These are phyloP conservation scores for Conticribra guillardii DNA, from an alignment of 108 stramenopile genomes.

Conservation along the genomic window DNA sequence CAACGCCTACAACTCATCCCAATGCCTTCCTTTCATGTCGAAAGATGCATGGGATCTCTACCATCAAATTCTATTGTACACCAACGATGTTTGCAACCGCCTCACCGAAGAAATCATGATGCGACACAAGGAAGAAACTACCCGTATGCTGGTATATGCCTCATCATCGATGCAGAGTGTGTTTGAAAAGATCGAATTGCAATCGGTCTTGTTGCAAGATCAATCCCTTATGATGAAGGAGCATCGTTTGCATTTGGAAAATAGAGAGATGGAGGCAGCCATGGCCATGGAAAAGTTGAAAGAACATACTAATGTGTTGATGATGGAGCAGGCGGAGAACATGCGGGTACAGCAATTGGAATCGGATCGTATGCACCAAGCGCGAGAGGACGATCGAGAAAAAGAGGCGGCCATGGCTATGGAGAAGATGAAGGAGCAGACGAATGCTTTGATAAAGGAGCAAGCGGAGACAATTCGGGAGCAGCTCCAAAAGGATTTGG, in stretches of 20 bases:
- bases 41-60: constrained; percentile 35
- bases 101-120: constrained; percentile 36
- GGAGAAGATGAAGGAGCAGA: constrained; percentile 8
- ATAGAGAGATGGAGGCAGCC: constrained; percentile 4
- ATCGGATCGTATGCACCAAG: constrained; percentile 4
- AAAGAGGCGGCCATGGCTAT: no score
- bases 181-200: background rate
- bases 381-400: no score
- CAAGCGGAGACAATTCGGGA: background rate
- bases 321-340: background rate
- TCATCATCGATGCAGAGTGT: constrained; percentile 1
- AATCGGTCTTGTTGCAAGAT: constrained; percentile 15
- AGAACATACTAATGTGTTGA: constrained; percentile 4
- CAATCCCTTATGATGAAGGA: constrained; percentile 15
- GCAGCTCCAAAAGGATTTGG: constrained; percentile 17
- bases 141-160: constrained; percentile 16
- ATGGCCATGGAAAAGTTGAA: constrained; percentile 6
- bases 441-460: no score
- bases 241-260: constrained; percentile 16
- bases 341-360: background rate
- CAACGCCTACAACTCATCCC: constrained; percentile 28
- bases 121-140: constrained; percentile 42
- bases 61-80: constrained; percentile 35
- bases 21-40: constrained; percentile 39
- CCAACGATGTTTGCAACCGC: constrained; percentile 19